Percentiles rank a stretch among this genome's conserved stretches.
Evolutionary conservation across 108 stramenopile species (phyloP).

Genomic region (Stephanodiscus minutulus): DNA sequence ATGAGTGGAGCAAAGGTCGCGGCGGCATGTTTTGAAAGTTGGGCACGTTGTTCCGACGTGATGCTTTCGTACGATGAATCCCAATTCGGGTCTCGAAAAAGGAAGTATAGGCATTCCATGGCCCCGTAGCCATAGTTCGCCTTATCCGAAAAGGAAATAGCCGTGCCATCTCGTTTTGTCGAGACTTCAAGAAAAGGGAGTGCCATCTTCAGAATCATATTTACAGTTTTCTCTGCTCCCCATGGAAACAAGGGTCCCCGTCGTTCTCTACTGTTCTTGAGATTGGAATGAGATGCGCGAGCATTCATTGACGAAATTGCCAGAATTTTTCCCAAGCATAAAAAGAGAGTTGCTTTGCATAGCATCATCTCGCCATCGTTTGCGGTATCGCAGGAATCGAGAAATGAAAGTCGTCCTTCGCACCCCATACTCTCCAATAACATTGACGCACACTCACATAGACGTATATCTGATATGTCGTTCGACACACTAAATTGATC

Average conservation of each 20-base stretch:
- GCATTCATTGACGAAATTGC: slow-evolving; percentile 22
- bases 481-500: slow-evolving; percentile 12
- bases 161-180: not conserved
- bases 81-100: slow-evolving; percentile 22
- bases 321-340: slow-evolving; percentile 39
- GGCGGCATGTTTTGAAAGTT: slow-evolving; percentile 51
- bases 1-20: slow-evolving; percentile 70
- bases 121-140: slow-evolving; percentile 16
- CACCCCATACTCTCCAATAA: slow-evolving; percentile 25
- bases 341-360: slow-evolving; percentile 35
- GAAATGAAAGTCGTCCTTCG: not conserved
- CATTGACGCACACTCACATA: slow-evolving; percentile 40
- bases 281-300: not conserved
- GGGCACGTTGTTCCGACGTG: not conserved
- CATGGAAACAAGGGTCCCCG: slow-evolving; percentile 34
- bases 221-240: slow-evolving; percentile 48
- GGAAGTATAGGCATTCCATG: slow-evolving; percentile 35
- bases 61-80: slow-evolving; percentile 1
- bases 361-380: slow-evolving; percentile 15
- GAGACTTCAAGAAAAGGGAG: slow-evolving; percentile 39
- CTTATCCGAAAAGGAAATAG: slow-evolving; percentile 13
- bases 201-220: slow-evolving; percentile 25
- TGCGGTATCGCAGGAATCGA: not conserved
- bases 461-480: slow-evolving; percentile 21
- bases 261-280: slow-evolving; percentile 8